These are phyloP conservation scores for Psilocybe azurescens DNA, from an alignment of 768 basidiomycete species.

Conservation along the genomic window DNA sequence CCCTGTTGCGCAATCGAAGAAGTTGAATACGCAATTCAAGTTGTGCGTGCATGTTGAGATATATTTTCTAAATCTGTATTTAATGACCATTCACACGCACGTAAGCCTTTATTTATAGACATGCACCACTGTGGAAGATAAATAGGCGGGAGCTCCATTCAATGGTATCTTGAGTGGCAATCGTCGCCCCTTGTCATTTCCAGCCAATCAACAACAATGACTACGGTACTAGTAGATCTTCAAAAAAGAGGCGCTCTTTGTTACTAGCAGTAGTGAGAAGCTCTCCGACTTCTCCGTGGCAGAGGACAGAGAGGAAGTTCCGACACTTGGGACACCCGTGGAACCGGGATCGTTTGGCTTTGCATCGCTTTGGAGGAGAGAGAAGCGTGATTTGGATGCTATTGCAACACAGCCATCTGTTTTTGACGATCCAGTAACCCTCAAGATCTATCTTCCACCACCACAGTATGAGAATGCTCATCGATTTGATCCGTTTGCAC, in stretches of 20 bases:
- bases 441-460: conserved; percentile 58
- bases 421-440: conserved; percentile 58
- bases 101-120: neutral
- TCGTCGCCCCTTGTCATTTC: neutral
- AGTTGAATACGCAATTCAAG: conserved; percentile 24
- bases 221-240: conserved; percentile 13
- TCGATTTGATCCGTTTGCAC: conserved; percentile 66
- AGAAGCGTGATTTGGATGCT: conserved; percentile 46
- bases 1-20: conserved; percentile 29
- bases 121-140: conserved; percentile 6
- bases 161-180: neutral
- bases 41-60: neutral
- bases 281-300: conserved; percentile 8
- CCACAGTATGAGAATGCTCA: conserved; percentile 62
- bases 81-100: neutral
- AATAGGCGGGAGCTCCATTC: conserved; percentile 1
- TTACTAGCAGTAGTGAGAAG: conserved; percentile 17
- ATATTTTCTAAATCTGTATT: neutral
- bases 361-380: conserved; percentile 32
- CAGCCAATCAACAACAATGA: conserved; percentile 6
- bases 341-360: conserved; percentile 16
- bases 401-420: conserved; percentile 68
- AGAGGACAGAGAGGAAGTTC: conserved; percentile 8
- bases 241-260: conserved; percentile 4
- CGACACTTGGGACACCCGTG: conserved; percentile 13